These are phyloP conservation scores for Colletotrichum sp. DNA, from an alignment of 2,329 filamentous ascomycete genomes.

Conservation along the genomic window DNA sequence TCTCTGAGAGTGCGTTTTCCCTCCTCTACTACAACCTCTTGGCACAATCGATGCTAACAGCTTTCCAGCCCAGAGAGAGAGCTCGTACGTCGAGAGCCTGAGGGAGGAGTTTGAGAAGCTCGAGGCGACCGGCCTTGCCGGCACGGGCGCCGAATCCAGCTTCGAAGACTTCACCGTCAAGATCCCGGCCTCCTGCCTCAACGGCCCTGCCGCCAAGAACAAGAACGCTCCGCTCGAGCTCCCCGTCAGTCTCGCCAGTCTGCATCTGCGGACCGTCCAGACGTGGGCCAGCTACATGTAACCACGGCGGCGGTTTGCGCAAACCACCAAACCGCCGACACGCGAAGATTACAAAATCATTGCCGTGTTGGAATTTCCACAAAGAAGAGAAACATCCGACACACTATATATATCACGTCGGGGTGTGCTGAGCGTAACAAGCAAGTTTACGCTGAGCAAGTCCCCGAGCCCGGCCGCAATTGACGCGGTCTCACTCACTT, in stretches of 20 bases:
- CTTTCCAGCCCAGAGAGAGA: background rate
- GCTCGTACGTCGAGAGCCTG: slow-evolving; percentile 6
- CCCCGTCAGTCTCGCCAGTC: slow-evolving; percentile 16
- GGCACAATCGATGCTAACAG: background rate
- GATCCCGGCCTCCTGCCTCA: slow-evolving; percentile 12
- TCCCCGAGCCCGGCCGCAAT: background rate
- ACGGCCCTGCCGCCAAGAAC: background rate
- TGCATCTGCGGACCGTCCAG: slow-evolving; percentile 16
- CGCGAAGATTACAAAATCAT: background rate
- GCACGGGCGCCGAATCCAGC: background rate
- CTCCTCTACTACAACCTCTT: rapidly evolving
- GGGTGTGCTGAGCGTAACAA: slow-evolving; percentile 6
- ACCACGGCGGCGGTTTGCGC: slow-evolving; percentile 16
- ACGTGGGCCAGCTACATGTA: slow-evolving; percentile 15
- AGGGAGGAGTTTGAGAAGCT: background rate
- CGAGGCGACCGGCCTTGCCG: slow-evolving; percentile 11
- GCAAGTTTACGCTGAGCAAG: background rate
- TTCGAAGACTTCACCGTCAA: slow-evolving; percentile 5
- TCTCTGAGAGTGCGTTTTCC: slow-evolving; percentile 7
- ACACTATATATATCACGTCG: slow-evolving; percentile 3
- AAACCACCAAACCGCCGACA: slow-evolving; percentile 11
- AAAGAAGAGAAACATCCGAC: slow-evolving; percentile 4
- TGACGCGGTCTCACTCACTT: background rate
- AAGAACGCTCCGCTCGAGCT: slow-evolving; percentile 6
- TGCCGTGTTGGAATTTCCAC: slow-evolving; percentile 7